phyloP scores from a whole-genome alignment of 805 yeast genomes.

The Kluyveromyces starmeri region DNA sequence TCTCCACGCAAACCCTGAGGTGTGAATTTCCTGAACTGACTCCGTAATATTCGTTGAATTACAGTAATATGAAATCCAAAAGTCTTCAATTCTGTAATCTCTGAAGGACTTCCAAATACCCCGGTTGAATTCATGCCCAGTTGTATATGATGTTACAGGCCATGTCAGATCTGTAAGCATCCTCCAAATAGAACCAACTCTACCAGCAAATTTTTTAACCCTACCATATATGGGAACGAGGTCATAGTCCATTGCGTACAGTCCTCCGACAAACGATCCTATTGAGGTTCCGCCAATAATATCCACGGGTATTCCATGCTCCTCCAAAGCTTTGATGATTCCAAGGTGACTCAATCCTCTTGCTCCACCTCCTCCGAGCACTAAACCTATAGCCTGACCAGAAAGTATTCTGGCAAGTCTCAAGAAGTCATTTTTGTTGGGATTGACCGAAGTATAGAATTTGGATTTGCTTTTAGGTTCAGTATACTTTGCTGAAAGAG shows the following conservation, averaged over 20 bases:
- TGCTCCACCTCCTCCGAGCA: conserved; percentile 97
- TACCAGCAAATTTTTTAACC: conserved; percentile 73
- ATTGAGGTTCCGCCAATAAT: conserved; percentile 94
- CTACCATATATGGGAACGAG: conserved; percentile 85
- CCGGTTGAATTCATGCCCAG: conserved; percentile 94
- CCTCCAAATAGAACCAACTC: conserved; percentile 83
- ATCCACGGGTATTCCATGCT: conserved; percentile 88
- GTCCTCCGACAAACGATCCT: conserved; percentile 92
- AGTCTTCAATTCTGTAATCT: conserved; percentile 85
- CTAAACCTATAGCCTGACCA: conserved; percentile 90
- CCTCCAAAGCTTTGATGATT: conserved; percentile 81
- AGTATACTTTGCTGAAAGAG: conserved; percentile 27
- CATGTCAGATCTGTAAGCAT: conserved; percentile 76
- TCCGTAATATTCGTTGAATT: conserved; percentile 93
- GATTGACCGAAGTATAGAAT: conserved; percentile 26
- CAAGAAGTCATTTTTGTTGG: conserved; percentile 80
- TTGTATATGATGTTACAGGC: conserved; percentile 89
- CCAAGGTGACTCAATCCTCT: conserved; percentile 92
- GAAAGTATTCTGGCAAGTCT: conserved; percentile 83
- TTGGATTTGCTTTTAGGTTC: conserved; percentile 14
- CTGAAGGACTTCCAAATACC: conserved; percentile 98
- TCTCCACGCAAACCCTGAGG: conserved; percentile 91
- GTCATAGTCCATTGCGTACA: conserved; percentile 88
- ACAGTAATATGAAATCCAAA: conserved; percentile 83
- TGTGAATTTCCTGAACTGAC: conserved; percentile 90